Evolutionary conservation across 2,329 filamentous ascomycete species (phyloP).

Genomic region (Lanzia echinophila): DNA sequence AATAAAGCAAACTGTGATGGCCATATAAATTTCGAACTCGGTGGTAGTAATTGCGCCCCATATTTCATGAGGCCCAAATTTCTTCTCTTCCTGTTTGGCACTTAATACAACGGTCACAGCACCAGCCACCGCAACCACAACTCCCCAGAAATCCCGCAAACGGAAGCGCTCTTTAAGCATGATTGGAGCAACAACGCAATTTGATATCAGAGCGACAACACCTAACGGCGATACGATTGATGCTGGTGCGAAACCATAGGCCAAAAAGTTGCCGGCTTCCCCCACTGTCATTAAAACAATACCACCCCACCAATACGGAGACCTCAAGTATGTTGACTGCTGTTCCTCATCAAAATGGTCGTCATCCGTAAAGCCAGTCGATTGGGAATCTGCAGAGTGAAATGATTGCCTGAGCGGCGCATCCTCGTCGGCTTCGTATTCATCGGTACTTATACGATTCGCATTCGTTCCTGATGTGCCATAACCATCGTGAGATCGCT

Average conservation of each 20-base stretch:
- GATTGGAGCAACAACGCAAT: conserved; percentile 92
- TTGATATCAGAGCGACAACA: conserved; percentile 93
- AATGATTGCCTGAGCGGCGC: conserved; percentile 48
- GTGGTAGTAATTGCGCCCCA: conserved; percentile 81
- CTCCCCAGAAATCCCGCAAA: conserved; percentile 76
- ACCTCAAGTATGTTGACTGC: conserved; percentile 69
- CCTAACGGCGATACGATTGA: conserved; percentile 95
- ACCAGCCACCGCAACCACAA: conserved; percentile 77
- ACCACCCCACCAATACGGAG: conserved; percentile 93
- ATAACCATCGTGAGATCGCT: conserved; percentile 32
- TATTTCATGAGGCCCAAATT: conserved; percentile 83
- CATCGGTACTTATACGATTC: conserved; percentile 1
- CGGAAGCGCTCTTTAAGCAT: conserved; percentile 90
- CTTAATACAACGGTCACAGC: conserved; percentile 91
- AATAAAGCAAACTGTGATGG: conserved; percentile 68
- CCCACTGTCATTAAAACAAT: conserved; percentile 89
- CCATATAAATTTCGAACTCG: conserved; percentile 88
- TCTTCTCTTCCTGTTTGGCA: conserved; percentile 81
- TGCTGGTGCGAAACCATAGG: conserved; percentile 94
- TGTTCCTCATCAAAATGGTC: conserved; percentile 27
- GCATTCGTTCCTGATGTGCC: conserved; percentile 36
- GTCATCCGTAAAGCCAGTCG: conserved; percentile 33
- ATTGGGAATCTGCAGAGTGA: conserved; percentile 37
- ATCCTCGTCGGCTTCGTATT: conserved; percentile 37
- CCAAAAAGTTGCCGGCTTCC: conserved; percentile 92